Percentiles rank a stretch among this genome's conserved stretches.
Evolutionary conservation across 225 moss, liverwort and hornwort species (phyloP).

Genomic region (Thuidium tamariscinum): DNA sequence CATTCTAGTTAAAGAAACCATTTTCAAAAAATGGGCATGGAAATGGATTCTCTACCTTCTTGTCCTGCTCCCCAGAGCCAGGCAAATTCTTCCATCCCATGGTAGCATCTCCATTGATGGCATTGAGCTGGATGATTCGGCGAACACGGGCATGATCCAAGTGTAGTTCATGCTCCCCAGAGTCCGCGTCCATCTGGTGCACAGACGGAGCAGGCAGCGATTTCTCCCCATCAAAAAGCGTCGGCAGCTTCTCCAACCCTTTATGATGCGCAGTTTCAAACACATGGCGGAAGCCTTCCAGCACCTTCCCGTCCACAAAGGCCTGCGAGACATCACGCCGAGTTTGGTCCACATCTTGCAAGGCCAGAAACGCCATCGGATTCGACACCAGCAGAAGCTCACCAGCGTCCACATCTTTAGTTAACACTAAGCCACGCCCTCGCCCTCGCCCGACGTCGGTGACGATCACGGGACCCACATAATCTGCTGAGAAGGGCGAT

Average conservation of each 20-base stretch:
- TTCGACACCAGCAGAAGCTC: slow-evolving; percentile 72
- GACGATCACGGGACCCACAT: slow-evolving; percentile 58
- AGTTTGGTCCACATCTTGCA: slow-evolving; percentile 9
- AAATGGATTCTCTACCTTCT: slow-evolving; percentile 11
- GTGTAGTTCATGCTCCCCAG: neutral
- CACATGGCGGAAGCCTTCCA: slow-evolving; percentile 29
- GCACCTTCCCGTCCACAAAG: slow-evolving; percentile 32
- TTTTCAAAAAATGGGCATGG: neutral
- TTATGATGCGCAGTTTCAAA: slow-evolving; percentile 37
- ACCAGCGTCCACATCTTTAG: slow-evolving; percentile 65
- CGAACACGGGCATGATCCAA: slow-evolving; percentile 40
- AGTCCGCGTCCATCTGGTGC: slow-evolving; percentile 28
- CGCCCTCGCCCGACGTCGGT: slow-evolving; percentile 39
- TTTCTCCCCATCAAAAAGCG: slow-evolving; percentile 42
- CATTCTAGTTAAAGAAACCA: neutral
- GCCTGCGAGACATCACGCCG: slow-evolving; percentile 25
- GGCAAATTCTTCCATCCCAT: slow-evolving; percentile 51
- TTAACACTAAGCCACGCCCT: slow-evolving; percentile 53
- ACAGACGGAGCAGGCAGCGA: slow-evolving; percentile 28
- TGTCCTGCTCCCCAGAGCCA: slow-evolving; percentile 43
- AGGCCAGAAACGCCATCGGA: slow-evolving; percentile 47
- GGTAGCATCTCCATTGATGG: slow-evolving; percentile 54
- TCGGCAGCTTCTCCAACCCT: slow-evolving; percentile 35
- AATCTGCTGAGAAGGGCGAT: slow-evolving; percentile 55
- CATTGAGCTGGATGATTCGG: slow-evolving; percentile 49